Base-by-base conservation (phyloP, 2,329 filamentous ascomycete species). In the Pseudophaeomoniella oleicola region DNA sequence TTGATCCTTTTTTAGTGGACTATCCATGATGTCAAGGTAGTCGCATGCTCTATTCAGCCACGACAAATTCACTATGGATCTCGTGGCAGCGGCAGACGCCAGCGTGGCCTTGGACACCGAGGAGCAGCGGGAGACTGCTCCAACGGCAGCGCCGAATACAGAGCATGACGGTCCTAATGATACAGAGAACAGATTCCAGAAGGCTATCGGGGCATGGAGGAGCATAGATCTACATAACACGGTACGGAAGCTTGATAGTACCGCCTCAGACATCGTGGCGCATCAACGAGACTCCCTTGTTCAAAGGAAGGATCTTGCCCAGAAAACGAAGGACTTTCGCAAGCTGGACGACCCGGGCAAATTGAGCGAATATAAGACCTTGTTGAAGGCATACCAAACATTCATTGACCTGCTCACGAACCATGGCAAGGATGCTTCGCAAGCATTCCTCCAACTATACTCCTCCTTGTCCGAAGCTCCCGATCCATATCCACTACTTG, bases 361-460 rank as follows among this genome's bases (percentile, higher is more conserved):
- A 58, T 63, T 98, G 37, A 67, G 69, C 4, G 90, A 98, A 57
- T 77, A 93, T 63, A 98, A 96, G 61, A 75, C 75, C 29, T 63
- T 98, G 35, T 62, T 98, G 40, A 94, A 94, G 68, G 86, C 87
- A 35, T 98, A 98, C 64, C 90, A 98, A 62, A 81, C 80, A 36
- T 98, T 96, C 54, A 94, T 98, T 57, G 90, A 98, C 54, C 77
- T 94, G 39, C 71, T 98, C 42, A 92, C 90, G 14, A 94, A 88
- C 57, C 88, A 96, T 58, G 90, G 86, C 48, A 98, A 98, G 60
- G 75, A 84, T 4, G 84, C 90, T 37, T 92, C 93, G 49, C 87
- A 86, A 12, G 81, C 87, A 4, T 98, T 98, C 53, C 67, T 98
- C 43, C 84, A 93, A 51, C 69, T 90, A 17, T 98, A 98, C 57